phyloP scores from a whole-genome alignment of 768 basidiomycete species.

The Tylopilus felleus region DNA sequence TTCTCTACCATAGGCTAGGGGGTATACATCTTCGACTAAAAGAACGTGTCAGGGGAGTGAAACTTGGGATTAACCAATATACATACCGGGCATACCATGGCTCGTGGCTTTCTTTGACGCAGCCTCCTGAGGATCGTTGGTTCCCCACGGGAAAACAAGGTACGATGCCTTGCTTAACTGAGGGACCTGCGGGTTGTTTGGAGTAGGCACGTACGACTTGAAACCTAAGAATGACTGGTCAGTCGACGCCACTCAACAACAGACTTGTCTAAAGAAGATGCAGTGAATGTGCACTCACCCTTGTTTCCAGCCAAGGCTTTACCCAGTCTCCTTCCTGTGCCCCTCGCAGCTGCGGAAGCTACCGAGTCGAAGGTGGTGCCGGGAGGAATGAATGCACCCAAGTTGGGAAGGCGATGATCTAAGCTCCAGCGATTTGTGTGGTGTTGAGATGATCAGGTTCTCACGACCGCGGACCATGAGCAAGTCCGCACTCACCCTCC shows the following conservation, averaged over 20 bases:
- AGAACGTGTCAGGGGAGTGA: not conserved
- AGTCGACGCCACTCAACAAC: not conserved
- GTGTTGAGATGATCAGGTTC: slow-evolving; percentile 4
- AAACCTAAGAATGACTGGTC: not conserved
- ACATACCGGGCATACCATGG: slow-evolving; percentile 18
- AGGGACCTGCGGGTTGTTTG: slow-evolving; percentile 13
- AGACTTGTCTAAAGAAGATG: not conserved
- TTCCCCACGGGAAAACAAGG: slow-evolving; percentile 74
- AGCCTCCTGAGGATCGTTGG: slow-evolving; percentile 78
- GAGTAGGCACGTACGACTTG: slow-evolving; percentile 8
- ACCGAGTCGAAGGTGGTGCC: slow-evolving; percentile 19
- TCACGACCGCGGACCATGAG: not conserved
- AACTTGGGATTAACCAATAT: not conserved
- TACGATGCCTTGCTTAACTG: slow-evolving; percentile 45
- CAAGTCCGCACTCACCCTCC: slow-evolving; percentile 15
- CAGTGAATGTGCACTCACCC: not conserved
- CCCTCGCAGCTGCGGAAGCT: not conserved
- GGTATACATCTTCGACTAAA: not conserved
- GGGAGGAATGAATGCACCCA: slow-evolving; percentile 25
- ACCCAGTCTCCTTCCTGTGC: slow-evolving; percentile 7
- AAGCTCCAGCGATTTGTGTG: not conserved
- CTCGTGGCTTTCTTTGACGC: slow-evolving; percentile 14
- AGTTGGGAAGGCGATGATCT: slow-evolving; percentile 23
- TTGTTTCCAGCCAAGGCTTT: slow-evolving; percentile 16
- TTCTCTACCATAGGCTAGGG: slow-evolving; percentile 25